Evolutionary conservation across 2,329 filamentous ascomycete species (phyloP), one percentile per base, ranked within the genome.

Genomic region (Colletotrichum truncatum): DNA sequence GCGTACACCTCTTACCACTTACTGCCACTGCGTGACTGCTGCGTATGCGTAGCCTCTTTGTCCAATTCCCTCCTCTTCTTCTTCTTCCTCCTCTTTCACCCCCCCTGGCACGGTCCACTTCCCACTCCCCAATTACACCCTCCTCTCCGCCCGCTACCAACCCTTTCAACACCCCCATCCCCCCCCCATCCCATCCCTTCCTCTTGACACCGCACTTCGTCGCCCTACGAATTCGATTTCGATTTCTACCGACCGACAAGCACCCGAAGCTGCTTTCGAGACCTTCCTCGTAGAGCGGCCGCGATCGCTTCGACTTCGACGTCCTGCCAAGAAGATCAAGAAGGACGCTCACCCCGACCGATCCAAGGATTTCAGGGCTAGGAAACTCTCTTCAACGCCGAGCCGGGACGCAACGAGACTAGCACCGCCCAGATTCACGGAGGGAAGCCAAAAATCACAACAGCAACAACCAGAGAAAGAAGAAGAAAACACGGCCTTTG

Each of bases 91-190:
- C 23, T 30, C 26, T 49, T 18, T 18, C 45, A 49, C 26, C 32
- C 45, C 26, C 26, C n/a, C n/a, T n/a, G n/a, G n/a, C n/a, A 49
- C 41, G 46, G 55, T 51, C 55, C 62, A 60, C 62, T 36, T 52
- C 39, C 62, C n/a, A 60, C 62, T 32, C 55, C 61, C 64, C 65
- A 67, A 49, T 51, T 41, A 51, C 58, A 66, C 63, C 57, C 58
- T 66, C 63, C 58, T 64, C 60, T 62, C 65, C 65, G 55, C 56
- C 62, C 62, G 56, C 65, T 67, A 65, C 62, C 62, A 61, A 62
- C 65, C 57, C 62, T 65, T 66, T 64, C 56, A 66, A 54, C 65
- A 67, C 62, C 65, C 46, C 62, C 65, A 65, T 66, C 61, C 61
- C 65, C 61, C 65, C 45, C 64, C 59, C 64, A 62, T 59, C 53